These are phyloP conservation scores for Trichoderma harzianum DNA, from an alignment of 2,329 filamentous ascomycete species.

Conservation along the genomic window DNA sequence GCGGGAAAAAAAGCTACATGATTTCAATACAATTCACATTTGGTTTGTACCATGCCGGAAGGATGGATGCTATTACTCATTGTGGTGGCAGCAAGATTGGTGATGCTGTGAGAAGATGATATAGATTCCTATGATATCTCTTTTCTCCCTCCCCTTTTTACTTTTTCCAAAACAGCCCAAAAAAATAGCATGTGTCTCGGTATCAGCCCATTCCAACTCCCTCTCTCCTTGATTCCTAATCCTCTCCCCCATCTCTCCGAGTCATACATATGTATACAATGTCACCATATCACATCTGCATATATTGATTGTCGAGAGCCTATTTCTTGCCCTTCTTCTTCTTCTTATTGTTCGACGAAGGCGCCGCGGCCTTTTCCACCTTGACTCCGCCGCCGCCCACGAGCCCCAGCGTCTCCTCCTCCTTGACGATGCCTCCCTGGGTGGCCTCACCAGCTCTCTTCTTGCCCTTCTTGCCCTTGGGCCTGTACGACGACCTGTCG, in stretches of 20 bases:
- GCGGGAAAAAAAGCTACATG: neutral
- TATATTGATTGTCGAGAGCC: neutral
- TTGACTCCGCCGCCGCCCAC: conserved; percentile 63
- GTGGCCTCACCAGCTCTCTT: conserved; percentile 74
- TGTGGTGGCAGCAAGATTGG: neutral
- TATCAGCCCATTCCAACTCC: neutral
- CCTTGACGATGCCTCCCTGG: conserved; percentile 78
- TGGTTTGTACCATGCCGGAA: neutral
- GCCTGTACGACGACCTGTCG: conserved; percentile 83
- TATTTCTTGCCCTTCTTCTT: conserved; percentile 54
- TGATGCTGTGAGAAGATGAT: neutral
- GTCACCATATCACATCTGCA: neutral
- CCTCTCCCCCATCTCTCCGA: neutral
- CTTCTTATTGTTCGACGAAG: conserved; percentile 50
- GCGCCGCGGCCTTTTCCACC: conserved; percentile 55
- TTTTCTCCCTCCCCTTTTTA: neutral
- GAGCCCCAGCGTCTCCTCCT: conserved; percentile 64
- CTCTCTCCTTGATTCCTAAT: neutral
- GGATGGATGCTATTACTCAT: neutral
- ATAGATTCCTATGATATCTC: neutral
- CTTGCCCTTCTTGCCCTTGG: conserved; percentile 90
- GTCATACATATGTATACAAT: neutral
- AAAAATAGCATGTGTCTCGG: neutral
- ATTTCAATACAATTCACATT: neutral
- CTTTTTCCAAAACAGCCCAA: neutral